phyloP scores from a whole-genome alignment of 1,139 yeast species.

The Hyphopichia khmerensis region DNA sequence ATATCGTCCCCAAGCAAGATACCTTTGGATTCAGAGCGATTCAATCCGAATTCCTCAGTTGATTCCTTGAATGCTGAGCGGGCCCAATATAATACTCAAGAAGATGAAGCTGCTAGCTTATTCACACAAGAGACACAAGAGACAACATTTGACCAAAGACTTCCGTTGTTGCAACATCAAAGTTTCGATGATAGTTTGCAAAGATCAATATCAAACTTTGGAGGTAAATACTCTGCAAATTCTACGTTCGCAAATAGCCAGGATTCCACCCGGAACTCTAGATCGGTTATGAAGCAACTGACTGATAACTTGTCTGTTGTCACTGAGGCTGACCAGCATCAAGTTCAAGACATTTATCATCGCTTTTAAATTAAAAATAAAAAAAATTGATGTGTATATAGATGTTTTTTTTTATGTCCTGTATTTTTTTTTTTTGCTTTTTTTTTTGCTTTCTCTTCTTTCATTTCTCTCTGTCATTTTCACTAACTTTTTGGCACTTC shows the following conservation, averaged over 20 bases:
- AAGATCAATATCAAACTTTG: slow-evolving; percentile 9
- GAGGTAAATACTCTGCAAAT: slow-evolving; percentile 4
- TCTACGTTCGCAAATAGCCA: slow-evolving; percentile 4
- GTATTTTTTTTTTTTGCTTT: background rate
- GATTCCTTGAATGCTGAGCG: background rate
- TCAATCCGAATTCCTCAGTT: background rate
- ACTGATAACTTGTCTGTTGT: slow-evolving; percentile 18
- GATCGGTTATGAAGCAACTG: slow-evolving; percentile 2
- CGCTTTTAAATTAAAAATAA: background rate
- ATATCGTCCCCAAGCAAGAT: background rate
- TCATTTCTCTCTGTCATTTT: too few relatives aligned
- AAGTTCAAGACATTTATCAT: slow-evolving; percentile 19
- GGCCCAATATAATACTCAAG: background rate
- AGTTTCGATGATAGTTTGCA: slow-evolving; percentile 21
- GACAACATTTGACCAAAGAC: slow-evolving; percentile 25
- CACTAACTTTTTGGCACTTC: too few relatives aligned
- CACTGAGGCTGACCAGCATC: slow-evolving; percentile 11
- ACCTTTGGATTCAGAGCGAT: too few relatives aligned
- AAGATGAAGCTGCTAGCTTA: slow-evolving; percentile 12
- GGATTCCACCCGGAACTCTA: slow-evolving; percentile 1
- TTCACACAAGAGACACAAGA: slow-evolving; percentile 19
- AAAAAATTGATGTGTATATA: background rate
- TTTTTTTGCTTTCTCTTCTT: background rate
- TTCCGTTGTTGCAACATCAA: slow-evolving; percentile 29
- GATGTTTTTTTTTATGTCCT: background rate